Conservation (phyloP, 306 rosid genomes). For the Begonia masoniana region DNA sequence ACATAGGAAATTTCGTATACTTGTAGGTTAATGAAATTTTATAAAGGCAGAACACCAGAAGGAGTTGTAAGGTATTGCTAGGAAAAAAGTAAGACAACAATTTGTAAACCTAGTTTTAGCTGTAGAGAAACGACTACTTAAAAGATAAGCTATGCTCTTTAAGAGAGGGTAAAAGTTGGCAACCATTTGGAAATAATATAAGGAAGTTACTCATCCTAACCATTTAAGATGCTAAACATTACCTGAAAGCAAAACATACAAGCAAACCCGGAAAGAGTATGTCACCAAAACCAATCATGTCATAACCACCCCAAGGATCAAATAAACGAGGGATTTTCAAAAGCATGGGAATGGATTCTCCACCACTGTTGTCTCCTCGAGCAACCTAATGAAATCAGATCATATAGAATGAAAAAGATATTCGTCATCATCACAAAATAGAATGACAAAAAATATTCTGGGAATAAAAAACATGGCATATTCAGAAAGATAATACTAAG, state of each 20-base stretch:
- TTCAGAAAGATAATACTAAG: neutral
- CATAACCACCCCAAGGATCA: slow-evolving; percentile 93
- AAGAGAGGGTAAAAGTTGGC: neutral
- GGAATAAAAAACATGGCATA: neutral
- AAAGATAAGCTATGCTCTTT: neutral
- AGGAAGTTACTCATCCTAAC: no score
- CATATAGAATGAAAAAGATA: neutral
- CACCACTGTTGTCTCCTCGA: slow-evolving; percentile 64
- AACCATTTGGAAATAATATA: neutral
- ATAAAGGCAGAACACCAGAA: no score
- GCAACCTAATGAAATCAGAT: slow-evolving; percentile 56
- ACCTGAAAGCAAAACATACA: slow-evolving; percentile 69
- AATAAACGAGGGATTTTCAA: slow-evolving; percentile 59
- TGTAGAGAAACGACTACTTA: neutral
- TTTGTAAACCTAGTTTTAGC: neutral
- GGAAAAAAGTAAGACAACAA: neutral
- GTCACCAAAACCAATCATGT: slow-evolving; percentile 96
- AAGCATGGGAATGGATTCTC: slow-evolving; percentile 96
- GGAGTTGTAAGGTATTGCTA: no score
- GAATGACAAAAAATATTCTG: neutral
- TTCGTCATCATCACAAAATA: neutral
- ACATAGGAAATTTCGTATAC: no score
- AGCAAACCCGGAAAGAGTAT: slow-evolving; percentile 97
- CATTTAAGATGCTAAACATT: slow-evolving; percentile 14
- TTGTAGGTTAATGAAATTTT: no score